Evolutionary conservation across 768 basidiomycete genomes (phyloP).

Genomic region (Dentipellis sp.): DNA sequence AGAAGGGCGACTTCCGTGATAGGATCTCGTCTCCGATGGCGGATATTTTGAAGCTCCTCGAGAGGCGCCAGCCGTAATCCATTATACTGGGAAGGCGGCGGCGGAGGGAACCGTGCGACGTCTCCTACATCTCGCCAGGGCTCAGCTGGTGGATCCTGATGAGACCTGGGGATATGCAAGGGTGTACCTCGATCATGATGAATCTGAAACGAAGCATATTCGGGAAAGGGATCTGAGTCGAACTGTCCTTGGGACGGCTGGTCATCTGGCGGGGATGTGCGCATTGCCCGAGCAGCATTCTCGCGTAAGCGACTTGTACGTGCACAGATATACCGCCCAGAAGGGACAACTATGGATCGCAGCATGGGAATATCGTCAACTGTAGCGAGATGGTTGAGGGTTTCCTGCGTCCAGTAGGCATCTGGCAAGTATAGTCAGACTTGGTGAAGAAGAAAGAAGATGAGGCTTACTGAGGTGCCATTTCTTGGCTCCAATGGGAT

Average conservation of each 20-base stretch:
- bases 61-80: not conserved
- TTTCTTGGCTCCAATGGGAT: conserved; percentile 20
- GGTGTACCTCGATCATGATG: not conserved
- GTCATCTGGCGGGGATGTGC: conserved; percentile 4
- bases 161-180: not conserved
- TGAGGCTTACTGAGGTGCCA: conserved; percentile 30
- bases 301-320: conserved; percentile 27
- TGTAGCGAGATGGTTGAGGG: conserved; percentile 43
- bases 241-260: not conserved
- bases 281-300: conserved; percentile 5
- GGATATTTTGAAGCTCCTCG: not conserved
- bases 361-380: conserved; percentile 54
- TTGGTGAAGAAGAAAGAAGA: not conserved
- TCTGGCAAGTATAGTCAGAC: conserved; percentile 29
- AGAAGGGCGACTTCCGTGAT: not conserved
- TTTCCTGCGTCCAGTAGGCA: conserved; percentile 68
- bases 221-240: not conserved
- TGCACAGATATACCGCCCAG: conserved; percentile 56
- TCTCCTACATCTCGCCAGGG: not conserved
- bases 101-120: conserved; percentile 1
- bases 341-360: conserved; percentile 43
- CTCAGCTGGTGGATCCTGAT: not conserved
- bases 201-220: not conserved
- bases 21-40: not conserved
- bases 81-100: not conserved